Base-by-base conservation (phyloP, 2,329 filamentous ascomycete species). In the Plectosphaerella sp. region DNA sequence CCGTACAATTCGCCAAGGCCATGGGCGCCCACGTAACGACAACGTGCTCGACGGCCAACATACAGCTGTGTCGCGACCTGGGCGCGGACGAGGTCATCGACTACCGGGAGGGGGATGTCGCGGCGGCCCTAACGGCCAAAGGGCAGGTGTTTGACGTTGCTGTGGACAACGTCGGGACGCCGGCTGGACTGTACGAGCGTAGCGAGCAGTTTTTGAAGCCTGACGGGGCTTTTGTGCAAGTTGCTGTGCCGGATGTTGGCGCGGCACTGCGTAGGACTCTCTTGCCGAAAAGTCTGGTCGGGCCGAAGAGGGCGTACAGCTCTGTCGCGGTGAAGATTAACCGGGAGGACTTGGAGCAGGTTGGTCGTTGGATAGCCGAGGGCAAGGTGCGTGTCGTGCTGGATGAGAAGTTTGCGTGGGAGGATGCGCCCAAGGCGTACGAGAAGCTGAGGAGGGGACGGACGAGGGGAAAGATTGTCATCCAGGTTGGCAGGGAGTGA, bases 51-150 rank as follows among this genome's bases (percentile, higher is more conserved):
- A 61, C 61, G 25, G 49, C 28, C 7, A 72, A 73, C 53, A 57
- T 53, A 14, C 56, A 62, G 18, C 62, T 70, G 16, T 63, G 70
- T 39, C 57, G 52, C 6, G 37, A 36, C 1, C 61, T 73, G 5
- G 70, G 71, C 3, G 71, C 67, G 3, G 64, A 70, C 52, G 64
- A 67, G 46, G 61, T 67, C 4, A 59, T 72, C 35, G 69, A 73
- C 59, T 72, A 73, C 57, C 52, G 45, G 41, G 41, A 52, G 3
- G 49, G 24, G 1, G 47, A 59, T 42, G 35, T 61, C 3, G 16
- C 61, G 11, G 46, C 41, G 1, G 49, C 51, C 2, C 52, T 66
- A 5, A 43, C 54, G 35, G 48, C 33, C 11, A 49, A 43, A 14
- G 57, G 57, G 1, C 39, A 43, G 10, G 46, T 54, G 8, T 64